Evolutionary conservation across 2,329 filamentous ascomycete genomes (phyloP), one percentile per base, ranked within the genome.

Genomic region (Stagonosporopsis cucurbitacearum): DNA sequence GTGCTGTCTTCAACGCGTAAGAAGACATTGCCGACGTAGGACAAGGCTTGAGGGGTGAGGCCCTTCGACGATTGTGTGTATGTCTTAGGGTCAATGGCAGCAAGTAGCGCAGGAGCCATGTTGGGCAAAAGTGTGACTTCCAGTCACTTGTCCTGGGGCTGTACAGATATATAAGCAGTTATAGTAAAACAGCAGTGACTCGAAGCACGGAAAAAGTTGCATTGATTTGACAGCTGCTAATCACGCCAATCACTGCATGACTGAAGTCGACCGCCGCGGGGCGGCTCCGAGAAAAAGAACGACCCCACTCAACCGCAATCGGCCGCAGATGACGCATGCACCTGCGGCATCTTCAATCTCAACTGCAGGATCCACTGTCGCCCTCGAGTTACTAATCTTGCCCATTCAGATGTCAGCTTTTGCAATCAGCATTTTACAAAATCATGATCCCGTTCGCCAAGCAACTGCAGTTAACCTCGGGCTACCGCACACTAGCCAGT

Each of bases 21-120:
- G 65, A 86, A 82, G 54, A 86, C 81, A 54, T 81, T 80, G 62
- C 84, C 84, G 50, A 88, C 78, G 71, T 84, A 86, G 28, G 84
- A 81, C 60, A 88, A 59, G 30, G 75, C 71, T 55, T 82, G 77
- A 42, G 82, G 72, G 44, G 78, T 75, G 52, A 87, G 79, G 54
- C 84, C 84, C 50, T 78, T 75, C 36, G 79, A 65, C 58, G 80
- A 64, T 59, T 77, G 72, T 59, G 78, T 69, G 68, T 77, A 78
- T 37, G 63, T 70, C 39, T 72, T 63, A 48, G 82, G 64, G 68
- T 83, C 78, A 70, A 83, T 81, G 59, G 80, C 77, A 47, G 79
- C 77, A 50, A 84, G 72, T 61, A 82, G 76, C 36, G 80, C 70
- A 41, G 80, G 69, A 37, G 77, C 70, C 78, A 80, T 80, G 54